phyloP scores from a whole-genome alignment of 2,329 filamentous ascomycete species.

The Sporothrix euskadiensis region DNA sequence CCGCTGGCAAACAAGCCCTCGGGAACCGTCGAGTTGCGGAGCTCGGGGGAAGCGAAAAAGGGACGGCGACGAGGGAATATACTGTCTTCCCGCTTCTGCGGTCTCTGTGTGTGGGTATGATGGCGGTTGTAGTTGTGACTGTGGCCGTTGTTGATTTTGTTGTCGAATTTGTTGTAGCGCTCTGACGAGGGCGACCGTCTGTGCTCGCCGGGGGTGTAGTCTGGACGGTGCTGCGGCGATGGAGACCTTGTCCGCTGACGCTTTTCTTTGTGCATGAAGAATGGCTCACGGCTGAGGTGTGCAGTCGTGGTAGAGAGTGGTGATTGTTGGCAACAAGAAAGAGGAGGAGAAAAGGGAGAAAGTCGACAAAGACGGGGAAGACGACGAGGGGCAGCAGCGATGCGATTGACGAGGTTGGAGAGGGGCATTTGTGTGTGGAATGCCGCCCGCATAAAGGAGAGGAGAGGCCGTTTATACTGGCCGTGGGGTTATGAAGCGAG shows the following conservation, averaged over 20 bases:
- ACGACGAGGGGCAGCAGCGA: not conserved
- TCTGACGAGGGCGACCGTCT: too few relatives aligned
- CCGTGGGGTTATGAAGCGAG: not conserved
- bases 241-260: slow-evolving; percentile 24
- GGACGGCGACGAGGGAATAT: not conserved
- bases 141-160: not conserved
- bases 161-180: not conserved
- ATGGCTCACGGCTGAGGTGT: not conserved
- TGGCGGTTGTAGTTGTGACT: too few relatives aligned
- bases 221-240: not conserved
- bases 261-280: slow-evolving; percentile 22
- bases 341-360: not conserved
- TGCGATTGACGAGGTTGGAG: not conserved
- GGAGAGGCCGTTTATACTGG: not conserved
- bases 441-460: slow-evolving; percentile 18
- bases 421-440: not conserved
- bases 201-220: not conserved
- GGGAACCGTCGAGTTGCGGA: slow-evolving; percentile 8
- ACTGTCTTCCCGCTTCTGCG: not conserved
- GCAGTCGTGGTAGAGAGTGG: not conserved
- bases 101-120: not conserved
- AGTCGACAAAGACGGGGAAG: not conserved
- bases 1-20: slow-evolving; percentile 18
- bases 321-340: not conserved
- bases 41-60: not conserved